Evolutionary conservation across 2,329 filamentous ascomycete genomes (phyloP), one percentile per base, ranked within the genome.

Genomic region (Sarocladium oryzae): DNA sequence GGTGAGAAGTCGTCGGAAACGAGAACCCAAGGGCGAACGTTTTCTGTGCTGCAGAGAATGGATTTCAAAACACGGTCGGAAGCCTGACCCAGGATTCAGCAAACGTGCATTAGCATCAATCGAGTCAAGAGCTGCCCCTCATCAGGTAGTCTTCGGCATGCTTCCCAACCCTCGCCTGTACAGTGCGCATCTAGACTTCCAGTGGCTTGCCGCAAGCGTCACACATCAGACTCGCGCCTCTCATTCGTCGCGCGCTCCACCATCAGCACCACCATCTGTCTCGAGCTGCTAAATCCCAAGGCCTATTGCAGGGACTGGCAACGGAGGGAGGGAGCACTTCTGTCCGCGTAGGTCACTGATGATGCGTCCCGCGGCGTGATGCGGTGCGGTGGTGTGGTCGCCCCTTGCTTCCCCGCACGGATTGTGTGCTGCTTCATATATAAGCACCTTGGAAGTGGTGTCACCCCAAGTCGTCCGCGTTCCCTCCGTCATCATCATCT

Each of bases 121-220:
- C 28, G 7, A 30, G 28, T n/a, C n/a, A n/a, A n/a, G n/a, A n/a
- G n/a, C n/a, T n/a, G 11, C 16, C n/a, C 13, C 6, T 40, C 36
- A 5, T 13, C 8, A 13, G n/a, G 7, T 15, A 20, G 7, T 40
- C 18, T 20, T 40, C 16, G 6, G 8, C 36, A 20, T 40, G 16
- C 10, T 9, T 8, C 24, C 13, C 40, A 9, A 18, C 18, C n/a
- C 26, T 21, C 24, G 33, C 7, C 11, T 20, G 20, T 28, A 49
- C 46, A 49, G 46, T 49, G 46, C 33, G 33, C 30, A 26, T 36
- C 30, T 49, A 49, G 33, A 37, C 46, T 49, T 35, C 37, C 7
- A 5, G 46, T 49, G 46, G 46, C 46, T 49, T 49, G 32, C 46
- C 46, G 46, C 46, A 49, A 36, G 46, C 33, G 43, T 48, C 43